phyloP scores from a whole-genome alignment of 495 filamentous ascomycete genomes.

The Penicillium bialowiezense region DNA sequence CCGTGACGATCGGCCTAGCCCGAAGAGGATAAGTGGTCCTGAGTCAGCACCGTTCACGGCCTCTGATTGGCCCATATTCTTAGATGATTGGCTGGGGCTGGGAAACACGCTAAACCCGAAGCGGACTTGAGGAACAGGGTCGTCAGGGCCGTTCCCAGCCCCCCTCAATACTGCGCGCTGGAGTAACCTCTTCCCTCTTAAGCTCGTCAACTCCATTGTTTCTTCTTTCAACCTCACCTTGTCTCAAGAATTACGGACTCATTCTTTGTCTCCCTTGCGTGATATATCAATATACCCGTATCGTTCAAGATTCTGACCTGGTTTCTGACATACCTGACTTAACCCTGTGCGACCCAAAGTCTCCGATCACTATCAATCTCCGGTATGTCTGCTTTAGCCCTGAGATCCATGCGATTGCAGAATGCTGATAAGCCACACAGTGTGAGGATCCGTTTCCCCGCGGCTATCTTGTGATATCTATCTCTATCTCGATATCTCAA shows the following conservation, averaged over 20 bases:
- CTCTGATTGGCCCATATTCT: slow-evolving; percentile 15
- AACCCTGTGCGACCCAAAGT: slow-evolving; percentile 1
- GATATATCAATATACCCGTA: no score
- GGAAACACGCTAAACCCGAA: slow-evolving; percentile 13
- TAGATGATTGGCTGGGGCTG: slow-evolving; percentile 32
- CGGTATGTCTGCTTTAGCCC: slow-evolving; percentile 30
- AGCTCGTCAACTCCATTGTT: slow-evolving; percentile 19
- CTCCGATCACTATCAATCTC: slow-evolving; percentile 4
- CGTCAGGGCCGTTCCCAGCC: slow-evolving; percentile 36
- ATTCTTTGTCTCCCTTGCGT: slow-evolving; percentile 4
- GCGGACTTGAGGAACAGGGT: slow-evolving; percentile 17
- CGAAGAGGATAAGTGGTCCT: slow-evolving; percentile 25
- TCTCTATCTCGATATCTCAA: slow-evolving; percentile 10
- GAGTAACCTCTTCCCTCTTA: slow-evolving; percentile 23
- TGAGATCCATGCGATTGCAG: neutral
- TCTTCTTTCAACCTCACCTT: slow-evolving; percentile 7
- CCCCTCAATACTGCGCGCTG: slow-evolving; percentile 19
- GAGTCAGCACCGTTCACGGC: neutral
- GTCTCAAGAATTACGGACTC: neutral
- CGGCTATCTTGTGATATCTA: slow-evolving; percentile 13
- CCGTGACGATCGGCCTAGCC: slow-evolving; percentile 29
- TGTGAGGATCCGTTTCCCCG: slow-evolving; percentile 22
- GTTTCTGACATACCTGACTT: slow-evolving; percentile 1
- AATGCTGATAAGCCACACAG: slow-evolving; percentile 20
- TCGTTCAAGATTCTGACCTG: no score